Evolutionary conservation across 1,284 basidiomycete species (phyloP), one percentile per base, ranked within the genome.

Genomic region (Caloboletus inedulis): DNA sequence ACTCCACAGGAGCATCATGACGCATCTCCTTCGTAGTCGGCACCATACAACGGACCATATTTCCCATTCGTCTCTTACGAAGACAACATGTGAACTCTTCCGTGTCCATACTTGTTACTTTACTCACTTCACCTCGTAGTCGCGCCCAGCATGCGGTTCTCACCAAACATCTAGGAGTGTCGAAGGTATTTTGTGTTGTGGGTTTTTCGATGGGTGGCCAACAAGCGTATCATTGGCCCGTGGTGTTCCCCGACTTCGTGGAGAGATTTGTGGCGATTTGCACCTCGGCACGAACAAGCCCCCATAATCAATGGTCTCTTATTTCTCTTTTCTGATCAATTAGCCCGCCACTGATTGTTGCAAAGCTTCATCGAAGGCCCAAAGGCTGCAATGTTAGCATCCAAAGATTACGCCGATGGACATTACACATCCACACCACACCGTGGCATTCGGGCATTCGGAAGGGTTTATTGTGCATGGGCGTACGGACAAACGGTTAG

Each of bases 171-270:
- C 68, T 83, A 7, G 75, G 74, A 5, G 66, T 84, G 18, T 66
- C 74, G 45, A 77, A 80, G 58, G 65, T 80, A 0, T 74, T 71
- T 52, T 75, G 76, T 41, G 80, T 77, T 25, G 72, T 82, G 18
- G 81, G 80, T 0, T 84, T 84, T 61, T 83, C 80, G 8, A 84
- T 84, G 81, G 80, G 81, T 36, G 82, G 75, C 2, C 81, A 82
- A 60, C 80, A 81, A 72, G 56, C 65, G 21, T 57, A 62, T 55
- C 54, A 51, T 36, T 74, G 72, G 72, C 59, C 70, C 0, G 55
- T 63, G 18, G 57, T 73, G 31, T 71, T 63, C 47, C 72, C 72
- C 9, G 66, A 74, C 40, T 65, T 72, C 21, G 70, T 73, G n/a
- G 69, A 72, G 34, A 62, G 60, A 53, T 64, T 72, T 49, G 62